Base-by-base conservation (phyloP, 768 basidiomycete genomes). In the Gloeopeniophorella convolvens region DNA sequence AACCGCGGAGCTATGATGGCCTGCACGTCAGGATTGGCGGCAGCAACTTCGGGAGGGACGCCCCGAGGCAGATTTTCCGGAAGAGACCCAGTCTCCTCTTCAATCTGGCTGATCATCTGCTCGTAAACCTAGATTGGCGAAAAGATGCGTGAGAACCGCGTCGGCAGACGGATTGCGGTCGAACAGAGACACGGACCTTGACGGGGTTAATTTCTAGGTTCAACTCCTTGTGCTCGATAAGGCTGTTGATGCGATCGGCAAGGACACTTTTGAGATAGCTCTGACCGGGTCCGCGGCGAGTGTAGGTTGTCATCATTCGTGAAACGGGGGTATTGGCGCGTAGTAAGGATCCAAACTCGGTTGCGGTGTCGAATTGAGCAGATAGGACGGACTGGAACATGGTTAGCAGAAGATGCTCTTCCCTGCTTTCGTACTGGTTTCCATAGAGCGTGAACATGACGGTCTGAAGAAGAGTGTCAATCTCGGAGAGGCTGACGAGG, bases 401-500 rank as follows among this genome's bases (percentile, higher is more conserved):
- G 45, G 96, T 98, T 56, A 99, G 77, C 57, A 99, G 83, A 34
- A 99, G 72, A 68, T 99, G 96, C 70, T 99, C 96, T 71, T 99
- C 96, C 60, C 95, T 76, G 65, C 89, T 90, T 72, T 97, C 93
- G 71, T 98, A 95, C 72, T 98, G 95, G 74, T 99, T 95, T 56
- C 96, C 96, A 66, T 98, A 99, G 24, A 99, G 80, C 15, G 96
- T 98, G 72, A 99, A 99, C 96, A 99, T 99, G 68, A 99, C 96
- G 2, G 96, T 99, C 67, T 99, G 96, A 23, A 99, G 82, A 51
- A 99, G 85, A 39, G 96, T 98, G 68, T 99, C 96, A 63, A 99
- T 98, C 72, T 99, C 96, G 40, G 89, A 82, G 32, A 99, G 71
- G 57, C 87, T 91, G 68, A 99, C 96, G 51, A 99, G 86, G 15